phyloP scores from a whole-genome alignment of 1,139 yeast genomes.

The Geotrichum siamense region DNA sequence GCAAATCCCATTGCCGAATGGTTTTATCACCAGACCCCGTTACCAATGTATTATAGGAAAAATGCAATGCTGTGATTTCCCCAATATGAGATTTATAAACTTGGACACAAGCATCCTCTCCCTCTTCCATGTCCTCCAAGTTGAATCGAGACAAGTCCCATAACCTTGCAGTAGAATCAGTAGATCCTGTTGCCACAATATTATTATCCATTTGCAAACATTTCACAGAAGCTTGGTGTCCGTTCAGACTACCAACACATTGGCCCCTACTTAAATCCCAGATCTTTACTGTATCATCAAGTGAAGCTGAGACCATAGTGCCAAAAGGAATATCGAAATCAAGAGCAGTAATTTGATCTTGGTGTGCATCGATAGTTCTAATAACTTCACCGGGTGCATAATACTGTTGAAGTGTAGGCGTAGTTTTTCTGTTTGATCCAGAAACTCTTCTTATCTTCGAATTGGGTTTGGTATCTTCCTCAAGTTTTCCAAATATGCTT shows the following conservation, averaged over 20 bases:
- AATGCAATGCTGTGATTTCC: conserved; percentile 54
- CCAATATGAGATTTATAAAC: conserved; percentile 58
- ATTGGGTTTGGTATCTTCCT: conserved; percentile 22
- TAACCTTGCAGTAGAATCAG: conserved; percentile 52
- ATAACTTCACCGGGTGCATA: conserved; percentile 53
- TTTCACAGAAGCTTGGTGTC: conserved; percentile 45
- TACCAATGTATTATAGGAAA: conserved; percentile 44
- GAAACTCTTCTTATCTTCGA: conserved; percentile 17
- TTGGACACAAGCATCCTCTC: conserved; percentile 36
- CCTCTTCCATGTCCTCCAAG: conserved; percentile 22
- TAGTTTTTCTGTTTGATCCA: conserved; percentile 42
- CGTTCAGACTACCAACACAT: conserved; percentile 28
- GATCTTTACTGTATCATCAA: conserved; percentile 73
- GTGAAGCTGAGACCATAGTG: conserved; percentile 65
- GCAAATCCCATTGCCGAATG: conserved; percentile 53
- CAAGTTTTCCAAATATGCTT: conserved; percentile 38
- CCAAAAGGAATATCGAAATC: conserved; percentile 70
- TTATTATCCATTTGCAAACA: conserved; percentile 52
- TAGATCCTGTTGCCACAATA: conserved; percentile 53
- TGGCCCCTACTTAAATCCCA: conserved; percentile 66
- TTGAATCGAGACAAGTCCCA: conserved; percentile 45
- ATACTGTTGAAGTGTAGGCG: conserved; percentile 55
- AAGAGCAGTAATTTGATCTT: conserved; percentile 45
- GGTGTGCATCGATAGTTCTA: conserved; percentile 47
- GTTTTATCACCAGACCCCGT: conserved; percentile 55